phyloP scores from a whole-genome alignment of 306 rosid species.

The Cucumis sativus region DNA sequence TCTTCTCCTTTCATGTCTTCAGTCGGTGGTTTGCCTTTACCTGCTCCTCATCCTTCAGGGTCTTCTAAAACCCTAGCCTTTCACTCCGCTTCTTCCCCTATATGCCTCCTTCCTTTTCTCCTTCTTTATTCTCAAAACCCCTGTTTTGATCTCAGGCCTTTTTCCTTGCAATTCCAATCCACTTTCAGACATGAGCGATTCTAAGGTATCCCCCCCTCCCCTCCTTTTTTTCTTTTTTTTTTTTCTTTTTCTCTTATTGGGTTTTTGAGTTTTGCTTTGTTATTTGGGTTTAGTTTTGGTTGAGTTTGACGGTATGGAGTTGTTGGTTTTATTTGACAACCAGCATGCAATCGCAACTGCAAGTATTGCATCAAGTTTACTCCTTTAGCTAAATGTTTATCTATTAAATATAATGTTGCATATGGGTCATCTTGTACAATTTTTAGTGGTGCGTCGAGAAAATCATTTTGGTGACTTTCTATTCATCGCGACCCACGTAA shows the following conservation, averaged over 20 bases:
- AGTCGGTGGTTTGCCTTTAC: conserved; percentile 29
- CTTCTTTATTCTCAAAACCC: conserved; percentile 6
- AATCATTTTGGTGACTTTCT: not conserved
- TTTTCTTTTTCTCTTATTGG: not conserved
- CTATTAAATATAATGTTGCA: not conserved
- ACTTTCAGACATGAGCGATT: conserved; percentile 37
- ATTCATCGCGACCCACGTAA: not conserved
- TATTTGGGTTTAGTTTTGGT: not conserved
- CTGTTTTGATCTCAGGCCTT: conserved; percentile 5
- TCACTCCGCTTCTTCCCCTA: conserved; percentile 22
- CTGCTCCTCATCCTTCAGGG: conserved; percentile 45
- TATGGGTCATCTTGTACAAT: not conserved
- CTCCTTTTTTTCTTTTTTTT: not conserved
- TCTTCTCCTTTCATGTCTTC: conserved; percentile 81
- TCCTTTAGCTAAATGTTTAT: not conserved
- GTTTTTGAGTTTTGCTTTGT: not conserved
- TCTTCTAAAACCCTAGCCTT: conserved; percentile 57
- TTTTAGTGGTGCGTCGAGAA: not conserved
- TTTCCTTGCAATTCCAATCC: conserved; percentile 18
- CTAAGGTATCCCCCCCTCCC: conserved; percentile 50
- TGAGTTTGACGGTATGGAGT: not conserved
- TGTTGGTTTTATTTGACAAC: not conserved
- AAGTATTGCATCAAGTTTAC: not conserved
- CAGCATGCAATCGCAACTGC: not conserved
- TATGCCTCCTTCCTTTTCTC: conserved; percentile 18